Evolutionary conservation across 345 rosid genomes (phyloP), one percentile per base, ranked within the genome.

Genomic region (Camelina sativa): DNA sequence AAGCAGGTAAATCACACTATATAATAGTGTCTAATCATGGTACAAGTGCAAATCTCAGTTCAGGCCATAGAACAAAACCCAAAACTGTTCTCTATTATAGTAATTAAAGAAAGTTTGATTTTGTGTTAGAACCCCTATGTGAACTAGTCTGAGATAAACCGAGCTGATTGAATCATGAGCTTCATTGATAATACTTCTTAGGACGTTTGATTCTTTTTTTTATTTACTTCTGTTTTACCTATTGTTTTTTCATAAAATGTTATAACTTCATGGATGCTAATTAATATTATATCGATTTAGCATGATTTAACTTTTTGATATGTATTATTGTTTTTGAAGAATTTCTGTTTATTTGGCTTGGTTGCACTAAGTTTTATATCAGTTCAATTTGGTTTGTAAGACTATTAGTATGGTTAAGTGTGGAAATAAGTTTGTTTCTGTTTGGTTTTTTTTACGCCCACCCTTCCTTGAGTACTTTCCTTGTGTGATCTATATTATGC

Each of bases 1-100:
- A 91, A 88, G 82, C 97, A 87, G 97, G 97, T 84, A 76, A 58
- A 10, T 37, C 23, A 2, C 62, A 19, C 5, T 19, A 11, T 37
- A 11, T 46, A 2, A 13, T 4, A 32, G 35, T 56, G 30, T 62
- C 35, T 47, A 40, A 22, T 34, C 35, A 59, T 54, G 2, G 34
- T 10, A 58, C 30, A 44, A 41, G 32, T 41, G 43, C 73, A 37
- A 16, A 17, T 9, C 28, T 43, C 2, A 22, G 25, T 17, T 55
- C 22, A 11, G 6, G 20, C 53, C 44, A 34, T 37, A 37, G 35
- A 48, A 8, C 0, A 35, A 28, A 6, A 8, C 52, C 51, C 34
- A 68, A 35, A 43, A 8, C 16, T 41, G 37, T 25, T 61, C 8
- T 37, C 38, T 19, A 13, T 32, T 19, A 6, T 44, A 32, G 66